Conservation (phyloP, 352 stramenopile genomes). For the Pythium oligandrum region DNA sequence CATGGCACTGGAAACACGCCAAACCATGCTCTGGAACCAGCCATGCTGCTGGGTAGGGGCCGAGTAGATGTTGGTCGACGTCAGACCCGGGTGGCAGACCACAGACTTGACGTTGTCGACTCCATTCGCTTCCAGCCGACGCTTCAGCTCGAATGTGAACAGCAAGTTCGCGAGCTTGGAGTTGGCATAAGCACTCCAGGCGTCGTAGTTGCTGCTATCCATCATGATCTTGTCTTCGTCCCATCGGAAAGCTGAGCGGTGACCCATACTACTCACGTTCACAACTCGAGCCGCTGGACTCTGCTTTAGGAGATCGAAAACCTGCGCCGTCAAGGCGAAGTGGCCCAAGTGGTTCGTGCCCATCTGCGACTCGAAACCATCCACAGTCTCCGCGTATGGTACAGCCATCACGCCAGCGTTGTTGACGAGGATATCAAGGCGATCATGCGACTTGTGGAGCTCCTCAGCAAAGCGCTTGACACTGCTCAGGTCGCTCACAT, state of each 20-base stretch:
- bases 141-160: slow-evolving; percentile 23
- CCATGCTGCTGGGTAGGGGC: no score
- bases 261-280: slow-evolving; percentile 35
- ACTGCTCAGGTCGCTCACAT: slow-evolving; percentile 24
- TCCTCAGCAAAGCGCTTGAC: slow-evolving; percentile 27
- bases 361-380: slow-evolving; percentile 60
- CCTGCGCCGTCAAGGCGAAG: slow-evolving; percentile 51
- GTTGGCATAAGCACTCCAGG: slow-evolving; percentile 26
- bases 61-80: slow-evolving; percentile 36
- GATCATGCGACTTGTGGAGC: slow-evolving; percentile 22
- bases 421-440: slow-evolving; percentile 34
- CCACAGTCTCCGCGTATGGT: slow-evolving; percentile 20
- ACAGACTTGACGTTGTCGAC: slow-evolving; percentile 18
- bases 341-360: slow-evolving; percentile 67
- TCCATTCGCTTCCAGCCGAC: slow-evolving; percentile 9
- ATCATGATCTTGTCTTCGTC: slow-evolving; percentile 13
- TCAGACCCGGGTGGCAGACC: slow-evolving; percentile 20
- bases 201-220: not conserved
- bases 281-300: slow-evolving; percentile 28
- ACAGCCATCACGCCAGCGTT: slow-evolving; percentile 36
- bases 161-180: slow-evolving; percentile 26
- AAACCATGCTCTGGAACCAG: no score
- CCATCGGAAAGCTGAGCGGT: slow-evolving; percentile 9
- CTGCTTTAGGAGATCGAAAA: slow-evolving; percentile 33
- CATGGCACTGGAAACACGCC: not conserved